Percentiles rank a stretch among this genome's conserved stretches.
Evolutionary conservation across 2,329 filamentous ascomycete genomes (phyloP).

Genomic region (Biscogniauxia mediterranea): DNA sequence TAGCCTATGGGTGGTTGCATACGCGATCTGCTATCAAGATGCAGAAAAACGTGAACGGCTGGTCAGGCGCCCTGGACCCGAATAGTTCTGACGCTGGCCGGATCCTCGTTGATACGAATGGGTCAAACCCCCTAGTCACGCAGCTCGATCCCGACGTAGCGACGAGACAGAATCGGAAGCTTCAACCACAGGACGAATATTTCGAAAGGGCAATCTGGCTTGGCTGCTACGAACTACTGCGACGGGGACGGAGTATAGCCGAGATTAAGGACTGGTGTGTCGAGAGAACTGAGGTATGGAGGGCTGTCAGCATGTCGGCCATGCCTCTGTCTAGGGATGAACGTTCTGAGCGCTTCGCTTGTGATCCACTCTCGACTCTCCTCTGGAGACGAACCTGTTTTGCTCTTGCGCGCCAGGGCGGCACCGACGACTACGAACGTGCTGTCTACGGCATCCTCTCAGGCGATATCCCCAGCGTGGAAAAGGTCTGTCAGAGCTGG

Average conservation of each 20-base stretch:
- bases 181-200: slow-evolving; percentile 81
- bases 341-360: slow-evolving; percentile 40
- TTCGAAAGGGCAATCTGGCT: slow-evolving; percentile 91
- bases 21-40: slow-evolving; percentile 88
- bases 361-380: slow-evolving; percentile 48
- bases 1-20: slow-evolving; percentile 88
- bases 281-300: slow-evolving; percentile 84
- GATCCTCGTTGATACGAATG: slow-evolving; percentile 56
- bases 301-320: slow-evolving; percentile 77
- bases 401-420: slow-evolving; percentile 65
- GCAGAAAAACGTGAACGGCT: slow-evolving; percentile 74
- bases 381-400: slow-evolving; percentile 80
- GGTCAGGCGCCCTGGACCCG: slow-evolving; percentile 63
- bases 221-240: slow-evolving; percentile 89
- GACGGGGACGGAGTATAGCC: slow-evolving; percentile 72
- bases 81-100: slow-evolving; percentile 55
- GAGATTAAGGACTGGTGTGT: slow-evolving; percentile 83
- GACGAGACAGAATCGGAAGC: slow-evolving; percentile 71
- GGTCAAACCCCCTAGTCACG: slow-evolving; percentile 68
- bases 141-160: slow-evolving; percentile 90
- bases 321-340: slow-evolving; percentile 56
- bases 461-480: slow-evolving; percentile 76
- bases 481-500: slow-evolving; percentile 74
- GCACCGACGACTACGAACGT: slow-evolving; percentile 74
- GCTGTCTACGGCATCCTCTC: slow-evolving; percentile 90